A percentile compares a stretch with the other conserved stretches of the same genome.
These are phyloP conservation scores for Neurospora sp. DNA, from an alignment of 495 filamentous ascomycete species.

Conservation along the genomic window DNA sequence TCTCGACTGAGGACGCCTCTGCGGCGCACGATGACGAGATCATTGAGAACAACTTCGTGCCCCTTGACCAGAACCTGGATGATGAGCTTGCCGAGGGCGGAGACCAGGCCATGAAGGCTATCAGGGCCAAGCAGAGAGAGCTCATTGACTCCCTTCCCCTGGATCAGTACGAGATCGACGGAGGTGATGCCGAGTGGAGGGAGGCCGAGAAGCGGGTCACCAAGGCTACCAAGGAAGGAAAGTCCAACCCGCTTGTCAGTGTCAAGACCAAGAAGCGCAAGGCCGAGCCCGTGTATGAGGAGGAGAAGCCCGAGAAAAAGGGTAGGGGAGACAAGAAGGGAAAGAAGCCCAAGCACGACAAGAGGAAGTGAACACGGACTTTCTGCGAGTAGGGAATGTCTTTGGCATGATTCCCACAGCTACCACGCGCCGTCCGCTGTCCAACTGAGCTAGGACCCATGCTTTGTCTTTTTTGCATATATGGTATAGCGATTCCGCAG, in stretches of 20 bases:
- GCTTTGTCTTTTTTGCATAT: not conserved
- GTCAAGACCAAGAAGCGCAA: constrained; percentile 73
- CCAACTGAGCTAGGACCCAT: not conserved
- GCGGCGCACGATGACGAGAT: constrained; percentile 50
- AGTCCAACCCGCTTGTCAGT: constrained; percentile 64
- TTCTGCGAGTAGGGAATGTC: not conserved
- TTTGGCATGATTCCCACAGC: not conserved
- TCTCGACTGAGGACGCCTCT: constrained; percentile 42
- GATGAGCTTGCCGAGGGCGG: constrained; percentile 82
- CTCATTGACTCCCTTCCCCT: constrained; percentile 83
- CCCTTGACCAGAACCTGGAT: constrained; percentile 61
- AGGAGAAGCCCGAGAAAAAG: constrained; percentile 48
- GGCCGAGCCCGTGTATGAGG: constrained; percentile 53
- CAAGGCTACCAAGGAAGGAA: constrained; percentile 40
- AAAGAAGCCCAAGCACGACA: constrained; percentile 48
- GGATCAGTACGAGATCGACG: constrained; percentile 76
- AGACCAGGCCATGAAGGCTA: constrained; percentile 55
- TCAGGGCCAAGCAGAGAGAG: constrained; percentile 66
- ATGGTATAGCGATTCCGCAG: not conserved
- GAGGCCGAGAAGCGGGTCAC: constrained; percentile 73
- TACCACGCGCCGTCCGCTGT: not conserved
- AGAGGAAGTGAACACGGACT: constrained; percentile 14
- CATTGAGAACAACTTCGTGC: constrained; percentile 51
- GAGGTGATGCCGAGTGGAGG: constrained; percentile 62
- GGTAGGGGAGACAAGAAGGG: constrained; percentile 36